Conservation (phyloP, 352 stramenopile genomes). For the Phytopythium mirpurense region DNA sequence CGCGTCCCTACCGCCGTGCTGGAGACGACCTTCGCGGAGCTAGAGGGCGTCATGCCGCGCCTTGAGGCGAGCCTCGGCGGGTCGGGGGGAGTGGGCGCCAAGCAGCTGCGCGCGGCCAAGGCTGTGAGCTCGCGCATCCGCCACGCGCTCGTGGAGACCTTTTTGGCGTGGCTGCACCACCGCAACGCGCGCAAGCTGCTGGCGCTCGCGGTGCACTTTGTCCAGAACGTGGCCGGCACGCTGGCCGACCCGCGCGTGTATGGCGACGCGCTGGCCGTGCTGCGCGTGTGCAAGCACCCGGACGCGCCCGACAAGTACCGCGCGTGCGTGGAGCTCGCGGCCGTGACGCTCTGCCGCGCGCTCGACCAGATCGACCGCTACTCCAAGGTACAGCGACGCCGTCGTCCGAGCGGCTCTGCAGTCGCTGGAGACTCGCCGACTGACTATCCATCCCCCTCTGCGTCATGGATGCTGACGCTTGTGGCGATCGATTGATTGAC, state of each 20-base stretch:
- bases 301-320: constrained; percentile 25
- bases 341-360: constrained; percentile 35
- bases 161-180: constrained; percentile 65
- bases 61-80: constrained; percentile 30
- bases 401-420: too few relatives aligned
- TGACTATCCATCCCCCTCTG: too few relatives aligned
- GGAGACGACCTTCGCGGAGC: constrained; percentile 23
- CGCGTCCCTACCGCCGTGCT: constrained; percentile 21
- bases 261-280: constrained; percentile 49
- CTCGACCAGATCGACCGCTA: constrained; percentile 64
- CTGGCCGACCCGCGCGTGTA: constrained; percentile 69
- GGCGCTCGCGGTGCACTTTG: constrained; percentile 31
- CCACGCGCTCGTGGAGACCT: constrained; percentile 55
- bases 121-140: constrained; percentile 46
- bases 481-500: too few relatives aligned
- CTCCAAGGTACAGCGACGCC: constrained; percentile 41
- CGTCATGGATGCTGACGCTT: too few relatives aligned
- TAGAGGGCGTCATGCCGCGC: constrained; percentile 47
- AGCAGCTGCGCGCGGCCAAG: constrained; percentile 42
- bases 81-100: constrained; percentile 22
- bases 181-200: constrained; percentile 24
- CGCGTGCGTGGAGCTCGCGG: constrained; percentile 21
- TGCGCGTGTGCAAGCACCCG: constrained; percentile 17
- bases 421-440: too few relatives aligned
- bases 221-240: constrained; percentile 51